Evolutionary conservation across 495 filamentous ascomycete genomes (phyloP), one percentile per base, ranked within the genome.

Genomic region (Astrothelium macrocarpum): DNA sequence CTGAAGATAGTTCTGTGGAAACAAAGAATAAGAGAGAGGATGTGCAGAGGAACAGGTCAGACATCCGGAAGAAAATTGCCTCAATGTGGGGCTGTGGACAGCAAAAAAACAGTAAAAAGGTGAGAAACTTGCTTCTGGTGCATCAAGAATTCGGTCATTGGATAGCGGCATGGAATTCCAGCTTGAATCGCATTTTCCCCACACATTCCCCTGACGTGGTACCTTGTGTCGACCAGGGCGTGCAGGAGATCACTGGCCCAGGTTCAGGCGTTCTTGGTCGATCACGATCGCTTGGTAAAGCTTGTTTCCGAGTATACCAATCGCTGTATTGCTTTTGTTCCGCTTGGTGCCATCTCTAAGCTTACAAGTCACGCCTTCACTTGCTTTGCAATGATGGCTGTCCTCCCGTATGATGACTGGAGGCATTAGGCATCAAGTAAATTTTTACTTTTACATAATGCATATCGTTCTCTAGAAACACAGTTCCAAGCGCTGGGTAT

Each of bases 291-390:
- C 25, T 29, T 56, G 49, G 49, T 26, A 56, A 56, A 56, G 49
- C 49, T 56, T 56, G 49, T 56, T 56, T 49, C 29, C 29, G 49
- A 9, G 11, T 56, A 56, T 20, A 56, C 45, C 45, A 49, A 49
- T 5, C 45, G 5, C 5, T 5, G 5, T 12, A 5, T n/a, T 16
- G 45, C n/a, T 18, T 49, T 49, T 49, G 14, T 12, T 12, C 23
- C 18, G 45, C 45, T 49, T 49, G 16, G 10, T 20, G 23, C n/a
- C 16, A 20, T 20, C 10, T 20, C 45, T 49, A 49, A 49, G 45
- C 45, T 49, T 49, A 49, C 45, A 20, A 20, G 5, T 12, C 45
- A 49, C 23, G 45, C 45, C 5, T 49, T n/a, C 5, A 49, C 23
- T n/a, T 49, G 45, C 45, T 49, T 49, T 49, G 14, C 23, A 49